Conservation (phyloP, 371 early-diverging fungal genomes). For the Zychaea mexicana region DNA sequence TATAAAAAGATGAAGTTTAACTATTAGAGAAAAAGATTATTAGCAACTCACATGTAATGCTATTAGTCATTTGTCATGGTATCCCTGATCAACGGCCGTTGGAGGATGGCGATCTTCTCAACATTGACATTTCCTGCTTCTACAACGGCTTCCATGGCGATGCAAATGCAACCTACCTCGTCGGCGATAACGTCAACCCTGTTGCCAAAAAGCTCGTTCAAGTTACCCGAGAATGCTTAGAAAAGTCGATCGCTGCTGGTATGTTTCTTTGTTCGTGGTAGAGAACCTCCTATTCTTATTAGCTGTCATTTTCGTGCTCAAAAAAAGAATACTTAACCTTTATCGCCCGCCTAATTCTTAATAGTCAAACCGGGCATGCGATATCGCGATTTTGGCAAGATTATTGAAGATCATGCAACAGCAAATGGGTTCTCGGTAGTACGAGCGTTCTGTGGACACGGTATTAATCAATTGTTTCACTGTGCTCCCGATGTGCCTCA, state of each 20-base stretch:
- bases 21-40: no score
- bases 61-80: constrained; percentile 84
- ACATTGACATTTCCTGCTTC: constrained; percentile 90
- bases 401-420: constrained; percentile 86
- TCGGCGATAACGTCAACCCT: constrained; percentile 81
- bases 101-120: constrained; percentile 90
- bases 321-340: no score
- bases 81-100: constrained; percentile 89
- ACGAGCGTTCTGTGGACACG: constrained; percentile 93
- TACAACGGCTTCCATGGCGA: constrained; percentile 93
- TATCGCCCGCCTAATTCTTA: no score
- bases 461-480: constrained; percentile 88
- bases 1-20: no score
- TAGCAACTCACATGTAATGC: not conserved
- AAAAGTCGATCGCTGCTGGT: constrained; percentile 87
- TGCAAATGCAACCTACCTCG: constrained; percentile 83
- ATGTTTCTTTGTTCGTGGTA: constrained; percentile 34
- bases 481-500: constrained; percentile 89
- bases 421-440: constrained; percentile 88
- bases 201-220: constrained; percentile 74
- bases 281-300: not conserved
- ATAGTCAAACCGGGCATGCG: constrained; percentile 87
- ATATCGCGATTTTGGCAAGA: constrained; percentile 90
- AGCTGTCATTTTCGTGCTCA: not conserved
- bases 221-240: constrained; percentile 78